Percentiles rank a stretch among this genome's conserved stretches.
Evolutionary conservation across 179 eudicot species (phyloP).

Genomic region (Spergularia azorica): DNA sequence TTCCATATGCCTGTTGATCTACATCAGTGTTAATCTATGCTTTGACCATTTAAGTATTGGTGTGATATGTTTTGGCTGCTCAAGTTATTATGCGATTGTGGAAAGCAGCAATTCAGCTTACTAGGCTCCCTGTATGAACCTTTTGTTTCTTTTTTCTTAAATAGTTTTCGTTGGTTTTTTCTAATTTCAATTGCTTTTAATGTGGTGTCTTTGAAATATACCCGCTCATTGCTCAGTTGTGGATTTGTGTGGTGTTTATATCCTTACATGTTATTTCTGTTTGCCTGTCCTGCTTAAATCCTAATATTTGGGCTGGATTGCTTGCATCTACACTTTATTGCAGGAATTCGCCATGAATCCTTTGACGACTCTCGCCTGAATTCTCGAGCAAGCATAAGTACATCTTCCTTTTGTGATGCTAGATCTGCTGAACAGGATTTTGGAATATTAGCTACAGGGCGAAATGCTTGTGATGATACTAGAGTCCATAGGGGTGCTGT

Average conservation of each 20-base stretch:
- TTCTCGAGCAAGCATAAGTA: slow-evolving; percentile 42
- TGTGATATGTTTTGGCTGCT: neutral
- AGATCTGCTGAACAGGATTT: slow-evolving; percentile 66
- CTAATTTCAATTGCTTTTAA: neutral
- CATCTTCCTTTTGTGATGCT: slow-evolving; percentile 59
- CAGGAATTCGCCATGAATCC: slow-evolving; percentile 67
- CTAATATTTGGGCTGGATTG: neutral
- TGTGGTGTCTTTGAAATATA: neutral
- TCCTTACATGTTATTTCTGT: slow-evolving; percentile 2
- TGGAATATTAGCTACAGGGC: slow-evolving; percentile 38
- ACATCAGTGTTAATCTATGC: neutral
- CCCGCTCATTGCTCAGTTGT: neutral
- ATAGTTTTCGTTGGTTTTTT: neutral
- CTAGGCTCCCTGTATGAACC: neutral
- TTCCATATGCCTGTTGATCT: neutral
- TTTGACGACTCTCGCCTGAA: slow-evolving; percentile 62
- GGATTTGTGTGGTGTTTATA: neutral
- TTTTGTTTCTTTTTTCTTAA: neutral
- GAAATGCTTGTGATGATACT: slow-evolving; percentile 50
- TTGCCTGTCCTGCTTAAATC: neutral
- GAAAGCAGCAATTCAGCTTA: neutral
- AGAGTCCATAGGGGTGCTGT: slow-evolving; percentile 57
- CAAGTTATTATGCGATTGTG: neutral
- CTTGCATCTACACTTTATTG: slow-evolving; percentile 24
- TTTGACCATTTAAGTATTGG: neutral